Percentiles rank a stretch among this genome's conserved stretches.
Conservation (phyloP, 257 asterid species). For the Paulownia fortunei region DNA sequence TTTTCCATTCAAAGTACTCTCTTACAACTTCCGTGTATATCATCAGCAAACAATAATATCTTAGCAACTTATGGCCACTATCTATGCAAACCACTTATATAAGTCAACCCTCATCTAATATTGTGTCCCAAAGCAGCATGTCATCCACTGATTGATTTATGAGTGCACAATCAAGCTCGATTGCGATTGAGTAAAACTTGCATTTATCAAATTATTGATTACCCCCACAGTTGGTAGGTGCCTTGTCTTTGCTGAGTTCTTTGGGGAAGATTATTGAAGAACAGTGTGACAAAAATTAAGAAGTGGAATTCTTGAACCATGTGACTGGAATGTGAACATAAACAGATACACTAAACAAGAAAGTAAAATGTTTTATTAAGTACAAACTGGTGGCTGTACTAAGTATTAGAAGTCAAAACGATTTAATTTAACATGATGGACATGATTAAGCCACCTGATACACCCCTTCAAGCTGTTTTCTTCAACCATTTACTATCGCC, state of each 20-base stretch:
- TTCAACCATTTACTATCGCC: constrained; percentile 33
- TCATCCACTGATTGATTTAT: neutral
- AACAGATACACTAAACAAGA: constrained; percentile 6
- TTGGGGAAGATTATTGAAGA: neutral
- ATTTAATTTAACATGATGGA: constrained; percentile 16
- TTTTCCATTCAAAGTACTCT: neutral
- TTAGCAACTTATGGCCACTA: neutral
- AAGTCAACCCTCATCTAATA: constrained; percentile 27
- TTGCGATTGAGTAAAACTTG: neutral
- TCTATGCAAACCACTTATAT: neutral
- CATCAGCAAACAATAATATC: constrained; percentile 21
- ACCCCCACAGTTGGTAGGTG: constrained; percentile 9
- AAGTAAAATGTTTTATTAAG: neutral
- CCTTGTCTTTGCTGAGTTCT: neutral
- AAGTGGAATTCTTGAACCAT: neutral
- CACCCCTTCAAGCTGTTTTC: neutral
- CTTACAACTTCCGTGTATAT: neutral
- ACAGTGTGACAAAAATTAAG: neutral
- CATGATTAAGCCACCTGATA: constrained; percentile 16
- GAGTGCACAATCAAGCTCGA: neutral
- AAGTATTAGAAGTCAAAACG: neutral
- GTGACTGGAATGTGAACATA: neutral
- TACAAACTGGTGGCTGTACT: neutral
- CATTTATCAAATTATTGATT: constrained; percentile 5
- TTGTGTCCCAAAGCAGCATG: neutral